Conservation (phyloP, 2,329 filamentous ascomycete genomes). For the Diaporthe citriasiana region DNA sequence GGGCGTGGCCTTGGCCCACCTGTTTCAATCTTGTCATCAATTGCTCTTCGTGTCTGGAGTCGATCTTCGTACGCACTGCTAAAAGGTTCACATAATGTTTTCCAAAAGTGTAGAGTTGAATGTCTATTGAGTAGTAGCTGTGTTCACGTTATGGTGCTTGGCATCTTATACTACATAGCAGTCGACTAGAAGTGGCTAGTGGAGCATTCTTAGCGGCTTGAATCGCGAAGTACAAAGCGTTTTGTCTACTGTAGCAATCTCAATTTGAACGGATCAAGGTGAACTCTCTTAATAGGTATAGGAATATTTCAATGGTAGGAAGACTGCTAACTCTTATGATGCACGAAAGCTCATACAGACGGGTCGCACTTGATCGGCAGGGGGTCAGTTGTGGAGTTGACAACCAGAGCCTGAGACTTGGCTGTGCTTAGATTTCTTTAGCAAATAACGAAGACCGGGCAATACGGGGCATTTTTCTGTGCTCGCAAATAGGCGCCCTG, state of each 20-base stretch:
- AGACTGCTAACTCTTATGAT: neutral
- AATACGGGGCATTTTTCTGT: neutral
- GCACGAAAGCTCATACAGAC: neutral
- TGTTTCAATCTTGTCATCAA: neutral
- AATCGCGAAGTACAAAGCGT: too few species aligned
- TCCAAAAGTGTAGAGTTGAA: neutral
- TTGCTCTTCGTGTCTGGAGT: neutral
- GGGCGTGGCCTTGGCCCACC: neutral
- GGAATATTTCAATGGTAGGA: neutral
- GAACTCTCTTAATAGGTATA: too few species aligned
- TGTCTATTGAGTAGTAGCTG: neutral
- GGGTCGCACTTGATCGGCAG: neutral
- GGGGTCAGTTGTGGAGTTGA: neutral
- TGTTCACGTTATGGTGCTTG: neutral
- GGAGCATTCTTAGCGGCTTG: neutral
- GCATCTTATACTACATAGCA: neutral
- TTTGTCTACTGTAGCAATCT: too few species aligned
- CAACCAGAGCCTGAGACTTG: neutral
- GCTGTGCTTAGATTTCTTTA: neutral
- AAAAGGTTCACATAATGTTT: neutral
- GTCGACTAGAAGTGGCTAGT: neutral
- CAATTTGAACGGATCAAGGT: too few species aligned
- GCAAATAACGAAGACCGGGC: neutral
- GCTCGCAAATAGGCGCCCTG: too few species aligned
- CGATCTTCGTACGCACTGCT: neutral